A percentile compares a stretch with the other conserved stretches of the same genome.
Evolutionary conservation across 139 green algal species (phyloP).

Genomic region (Coelastrella sp.): DNA sequence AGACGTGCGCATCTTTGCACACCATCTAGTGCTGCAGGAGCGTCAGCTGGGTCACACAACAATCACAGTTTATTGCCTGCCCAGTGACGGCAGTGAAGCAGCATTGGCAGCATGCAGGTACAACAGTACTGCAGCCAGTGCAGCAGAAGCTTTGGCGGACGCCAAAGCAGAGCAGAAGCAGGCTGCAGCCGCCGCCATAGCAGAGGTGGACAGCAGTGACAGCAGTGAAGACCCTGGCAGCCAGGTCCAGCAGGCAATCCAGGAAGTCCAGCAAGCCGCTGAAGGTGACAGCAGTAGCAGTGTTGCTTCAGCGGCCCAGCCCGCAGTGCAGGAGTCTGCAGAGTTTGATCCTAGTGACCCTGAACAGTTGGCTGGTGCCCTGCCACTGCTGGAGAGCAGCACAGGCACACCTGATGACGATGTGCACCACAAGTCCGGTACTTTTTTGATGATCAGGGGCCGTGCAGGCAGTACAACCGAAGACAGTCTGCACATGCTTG

Average conservation of each 20-base stretch:
- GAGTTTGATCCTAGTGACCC: background rate
- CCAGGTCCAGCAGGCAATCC: too few relatives aligned
- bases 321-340: background rate
- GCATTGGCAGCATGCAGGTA: conserved; percentile 31
- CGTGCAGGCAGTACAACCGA: conserved; percentile 10
- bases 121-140: conserved; percentile 48
- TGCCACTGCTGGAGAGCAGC: conserved; percentile 17
- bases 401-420: background rate
- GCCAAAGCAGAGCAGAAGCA: conserved; percentile 6
- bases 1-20: conserved; percentile 27
- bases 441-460: conserved; percentile 12
- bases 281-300: background rate
- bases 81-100: conserved; percentile 12
- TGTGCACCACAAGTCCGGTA: conserved; percentile 15
- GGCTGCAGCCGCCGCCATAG: background rate
- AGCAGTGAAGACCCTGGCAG: background rate
- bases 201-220: background rate
- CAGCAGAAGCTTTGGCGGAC: conserved; percentile 19
- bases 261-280: background rate
- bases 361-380: background rate
- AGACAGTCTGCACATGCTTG: background rate
- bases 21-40: conserved; percentile 40
- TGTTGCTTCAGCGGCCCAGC: background rate
- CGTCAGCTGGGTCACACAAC: conserved; percentile 47
- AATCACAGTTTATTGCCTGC: conserved; percentile 46